Conservation (phyloP, 2,329 filamentous ascomycete species). For the Setomelanomma holmii region DNA sequence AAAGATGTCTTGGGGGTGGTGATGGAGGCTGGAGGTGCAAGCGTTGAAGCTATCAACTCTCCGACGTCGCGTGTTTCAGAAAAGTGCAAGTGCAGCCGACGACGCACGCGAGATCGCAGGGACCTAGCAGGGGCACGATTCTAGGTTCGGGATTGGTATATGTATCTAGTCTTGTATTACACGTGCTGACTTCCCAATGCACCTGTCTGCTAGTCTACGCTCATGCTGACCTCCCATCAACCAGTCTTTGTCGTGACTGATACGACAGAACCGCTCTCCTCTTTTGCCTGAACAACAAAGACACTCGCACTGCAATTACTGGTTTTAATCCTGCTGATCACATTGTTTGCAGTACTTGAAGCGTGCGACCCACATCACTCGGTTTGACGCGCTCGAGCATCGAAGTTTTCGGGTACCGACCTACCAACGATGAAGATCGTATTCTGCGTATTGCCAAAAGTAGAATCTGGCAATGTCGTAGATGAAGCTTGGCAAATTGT, state of each 20-base stretch:
- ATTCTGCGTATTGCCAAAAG: not conserved
- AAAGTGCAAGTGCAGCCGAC: not conserved
- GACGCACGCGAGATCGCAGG: not conserved
- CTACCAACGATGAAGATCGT: slow-evolving; percentile 1
- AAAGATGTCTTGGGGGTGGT: no score
- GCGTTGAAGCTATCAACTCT: no score
- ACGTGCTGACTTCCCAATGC: no score
- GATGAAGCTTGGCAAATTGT: not conserved
- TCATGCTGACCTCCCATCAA: no score
- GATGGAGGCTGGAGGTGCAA: not conserved
- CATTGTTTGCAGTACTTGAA: not conserved
- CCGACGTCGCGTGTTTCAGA: not conserved
- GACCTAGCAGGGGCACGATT: no score
- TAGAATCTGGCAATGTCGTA: not conserved
- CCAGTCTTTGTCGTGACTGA: no score
- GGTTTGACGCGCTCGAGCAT: not conserved
- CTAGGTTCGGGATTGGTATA: no score
- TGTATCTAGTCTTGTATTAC: no score
- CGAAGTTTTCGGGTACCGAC: not conserved
- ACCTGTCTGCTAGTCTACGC: no score
- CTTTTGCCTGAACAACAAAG: not conserved
- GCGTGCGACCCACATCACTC: not conserved
- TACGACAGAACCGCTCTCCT: not conserved
- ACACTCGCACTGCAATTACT: not conserved
- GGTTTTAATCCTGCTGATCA: not conserved